These are phyloP conservation scores for Tilletia horrida DNA, from an alignment of 1,284 basidiomycete genomes.

Conservation along the genomic window DNA sequence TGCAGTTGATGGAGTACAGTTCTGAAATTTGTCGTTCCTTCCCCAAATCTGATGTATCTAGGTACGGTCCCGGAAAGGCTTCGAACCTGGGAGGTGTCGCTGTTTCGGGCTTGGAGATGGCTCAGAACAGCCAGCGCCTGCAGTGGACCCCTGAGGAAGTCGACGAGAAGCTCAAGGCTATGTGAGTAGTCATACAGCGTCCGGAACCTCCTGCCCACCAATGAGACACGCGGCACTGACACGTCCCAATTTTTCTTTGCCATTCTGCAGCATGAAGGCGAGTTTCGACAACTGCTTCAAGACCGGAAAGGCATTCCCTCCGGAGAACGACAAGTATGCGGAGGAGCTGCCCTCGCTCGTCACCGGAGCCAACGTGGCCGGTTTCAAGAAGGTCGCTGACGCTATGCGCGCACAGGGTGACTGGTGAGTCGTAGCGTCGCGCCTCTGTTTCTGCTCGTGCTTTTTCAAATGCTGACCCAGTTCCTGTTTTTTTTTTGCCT, in stretches of 20 bases:
- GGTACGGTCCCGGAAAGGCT: conserved; percentile 40
- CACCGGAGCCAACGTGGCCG: conserved; percentile 72
- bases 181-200: conserved; percentile 55
- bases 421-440: conserved; percentile 27
- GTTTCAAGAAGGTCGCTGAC: conserved; percentile 59
- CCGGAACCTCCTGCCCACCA: neutral
- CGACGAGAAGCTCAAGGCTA: conserved; percentile 69
- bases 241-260: neutral
- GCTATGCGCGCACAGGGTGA: conserved; percentile 46
- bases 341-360: conserved; percentile 62
- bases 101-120: conserved; percentile 75
- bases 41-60: neutral
- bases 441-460: neutral
- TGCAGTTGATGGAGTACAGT: no score
- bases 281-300: conserved; percentile 66
- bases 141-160: conserved; percentile 68
- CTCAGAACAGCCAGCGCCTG: conserved; percentile 64
- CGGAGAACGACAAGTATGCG: conserved; percentile 58
- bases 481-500: conserved; percentile 1
- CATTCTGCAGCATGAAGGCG: conserved; percentile 63
- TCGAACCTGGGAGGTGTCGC: conserved; percentile 56
- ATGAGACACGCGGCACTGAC: neutral
- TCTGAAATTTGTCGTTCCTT: no score
- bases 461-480: no score
- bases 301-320: conserved; percentile 65